Percentiles rank a stretch among this genome's conserved stretches.
phyloP scores from a whole-genome alignment of 805 yeast species.

The Hanseniaspora guilliermondii region DNA sequence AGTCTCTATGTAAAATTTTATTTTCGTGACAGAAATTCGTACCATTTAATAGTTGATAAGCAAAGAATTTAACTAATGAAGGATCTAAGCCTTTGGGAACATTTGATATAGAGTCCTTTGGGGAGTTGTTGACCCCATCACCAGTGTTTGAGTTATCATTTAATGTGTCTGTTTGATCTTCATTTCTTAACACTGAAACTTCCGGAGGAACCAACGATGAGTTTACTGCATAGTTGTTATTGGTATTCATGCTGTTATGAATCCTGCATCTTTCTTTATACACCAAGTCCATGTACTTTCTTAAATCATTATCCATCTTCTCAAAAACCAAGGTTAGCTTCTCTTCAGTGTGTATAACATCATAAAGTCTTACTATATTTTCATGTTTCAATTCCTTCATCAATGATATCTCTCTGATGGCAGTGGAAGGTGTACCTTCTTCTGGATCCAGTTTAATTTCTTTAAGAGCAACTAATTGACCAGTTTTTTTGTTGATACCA shows the following conservation, averaged over 20 bases:
- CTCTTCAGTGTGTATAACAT: constrained; percentile 92
- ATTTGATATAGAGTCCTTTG: constrained; percentile 15
- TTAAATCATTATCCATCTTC: constrained; percentile 84
- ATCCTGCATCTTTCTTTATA: constrained; percentile 30
- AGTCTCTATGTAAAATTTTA: constrained; percentile 85
- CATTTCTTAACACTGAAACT: constrained; percentile 10
- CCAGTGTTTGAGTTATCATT: neutral
- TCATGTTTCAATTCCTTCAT: constrained; percentile 89
- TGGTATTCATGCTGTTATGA: neutral
- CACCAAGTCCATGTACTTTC: constrained; percentile 91
- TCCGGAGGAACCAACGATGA: constrained; percentile 11
- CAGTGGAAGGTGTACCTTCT: constrained; percentile 98
- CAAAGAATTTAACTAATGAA: constrained; percentile 71
- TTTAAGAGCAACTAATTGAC: constrained; percentile 89
- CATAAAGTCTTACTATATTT: constrained; percentile 80
- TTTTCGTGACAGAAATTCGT: constrained; percentile 89
- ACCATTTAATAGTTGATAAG: constrained; percentile 85
- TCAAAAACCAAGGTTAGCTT: constrained; percentile 89
- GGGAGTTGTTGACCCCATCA: neutral
- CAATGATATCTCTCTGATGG: constrained; percentile 88
- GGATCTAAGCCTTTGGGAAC: constrained; percentile 29
- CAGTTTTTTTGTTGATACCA: constrained; percentile 82
- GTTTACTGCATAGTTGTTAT: neutral
- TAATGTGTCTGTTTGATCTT: neutral
- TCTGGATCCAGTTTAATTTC: constrained; percentile 92